Conservation (phyloP, 192 early-diverging fungal species). For the Hyaloraphidium curvatum region DNA sequence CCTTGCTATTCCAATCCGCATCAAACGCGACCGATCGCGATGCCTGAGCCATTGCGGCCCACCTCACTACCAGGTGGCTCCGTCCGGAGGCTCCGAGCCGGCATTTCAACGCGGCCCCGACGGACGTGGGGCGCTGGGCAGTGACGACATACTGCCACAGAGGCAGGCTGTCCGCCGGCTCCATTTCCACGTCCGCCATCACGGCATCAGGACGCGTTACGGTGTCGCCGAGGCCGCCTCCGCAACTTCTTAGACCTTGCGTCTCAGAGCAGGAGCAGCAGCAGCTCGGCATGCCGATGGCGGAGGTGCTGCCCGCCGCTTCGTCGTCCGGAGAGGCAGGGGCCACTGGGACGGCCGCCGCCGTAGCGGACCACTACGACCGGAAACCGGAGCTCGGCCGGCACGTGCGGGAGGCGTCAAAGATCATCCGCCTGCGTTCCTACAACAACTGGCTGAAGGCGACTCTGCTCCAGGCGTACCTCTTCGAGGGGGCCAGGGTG, state of each 20-base stretch:
- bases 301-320: too few species aligned
- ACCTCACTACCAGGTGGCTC: slow-evolving; percentile 58
- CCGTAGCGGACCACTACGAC: slow-evolving; percentile 65
- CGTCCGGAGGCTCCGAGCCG: slow-evolving; percentile 37
- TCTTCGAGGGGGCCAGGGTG: slow-evolving; percentile 29
- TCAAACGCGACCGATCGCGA: background rate
- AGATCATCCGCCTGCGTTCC: slow-evolving; percentile 64
- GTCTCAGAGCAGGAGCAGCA: too few species aligned
- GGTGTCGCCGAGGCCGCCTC: too few species aligned
- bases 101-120: slow-evolving; percentile 39
- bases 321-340: too few species aligned
- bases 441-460: slow-evolving; percentile 98
- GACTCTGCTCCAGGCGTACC: slow-evolving; percentile 53
- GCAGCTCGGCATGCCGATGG: too few species aligned
- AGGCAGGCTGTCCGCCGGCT: too few species aligned
- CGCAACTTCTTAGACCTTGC: too few species aligned
- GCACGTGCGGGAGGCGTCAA: slow-evolving; percentile 53
- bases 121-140: slow-evolving; percentile 59
- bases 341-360: background rate
- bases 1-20: slow-evolving; percentile 13
- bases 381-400: slow-evolving; percentile 59
- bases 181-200: too few species aligned
- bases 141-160: slow-evolving; percentile 67
- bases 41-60: slow-evolving; percentile 4
- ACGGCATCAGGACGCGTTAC: too few species aligned